Evolutionary conservation across 2,329 filamentous ascomycete species (phyloP).

Genomic region (Botrytis porri): DNA sequence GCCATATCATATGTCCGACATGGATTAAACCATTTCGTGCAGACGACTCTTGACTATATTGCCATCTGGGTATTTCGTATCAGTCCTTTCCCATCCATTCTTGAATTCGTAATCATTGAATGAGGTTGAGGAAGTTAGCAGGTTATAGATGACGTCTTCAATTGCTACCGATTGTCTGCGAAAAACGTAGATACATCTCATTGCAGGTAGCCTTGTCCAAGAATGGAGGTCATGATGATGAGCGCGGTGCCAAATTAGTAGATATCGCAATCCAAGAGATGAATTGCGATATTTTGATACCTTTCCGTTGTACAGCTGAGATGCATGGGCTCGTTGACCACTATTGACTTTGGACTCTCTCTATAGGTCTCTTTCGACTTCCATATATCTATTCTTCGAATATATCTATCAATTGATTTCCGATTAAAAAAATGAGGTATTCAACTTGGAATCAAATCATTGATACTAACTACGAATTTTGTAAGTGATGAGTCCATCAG

Average conservation of each 20-base stretch:
- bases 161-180: not conserved
- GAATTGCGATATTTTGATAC: not conserved
- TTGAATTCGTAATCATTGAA: not conserved
- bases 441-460: not conserved
- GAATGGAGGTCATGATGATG: not conserved
- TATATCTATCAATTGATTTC: not conserved
- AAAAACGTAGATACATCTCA: not conserved
- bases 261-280: not conserved
- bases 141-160: not conserved
- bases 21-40: not conserved
- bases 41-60: not conserved
- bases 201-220: not conserved
- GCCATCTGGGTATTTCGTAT: not conserved
- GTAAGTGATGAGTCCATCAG: not conserved
- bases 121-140: not conserved
- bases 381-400: not conserved
- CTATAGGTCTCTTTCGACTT: rapidly evolving
- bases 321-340: not conserved
- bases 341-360: rapidly evolving
- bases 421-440: not conserved
- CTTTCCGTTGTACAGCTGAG: not conserved
- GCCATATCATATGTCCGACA: not conserved
- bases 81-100: not conserved
- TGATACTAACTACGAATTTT: not conserved
- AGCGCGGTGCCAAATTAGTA: not conserved